Evolutionary conservation across 2,329 filamentous ascomycete genomes (phyloP).

Genomic region (Hymenotorrendiella dingleyae): DNA sequence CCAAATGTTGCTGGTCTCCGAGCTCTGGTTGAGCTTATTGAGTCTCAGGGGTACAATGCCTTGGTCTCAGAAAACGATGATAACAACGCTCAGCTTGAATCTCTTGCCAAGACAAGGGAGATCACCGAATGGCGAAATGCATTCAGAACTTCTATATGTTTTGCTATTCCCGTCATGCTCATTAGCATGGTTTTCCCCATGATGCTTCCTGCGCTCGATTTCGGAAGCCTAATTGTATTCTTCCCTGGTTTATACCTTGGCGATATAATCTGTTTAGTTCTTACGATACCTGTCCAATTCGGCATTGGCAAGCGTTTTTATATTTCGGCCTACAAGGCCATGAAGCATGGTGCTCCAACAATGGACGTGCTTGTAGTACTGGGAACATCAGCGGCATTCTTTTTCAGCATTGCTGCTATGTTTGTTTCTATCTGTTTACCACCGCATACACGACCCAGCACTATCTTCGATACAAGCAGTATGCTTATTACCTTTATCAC

Average conservation of each 20-base stretch:
- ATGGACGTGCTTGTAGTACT: constrained; percentile 97
- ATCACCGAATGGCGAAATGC: constrained; percentile 87
- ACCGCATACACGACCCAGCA: constrained; percentile 75
- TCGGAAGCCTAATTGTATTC: constrained; percentile 61
- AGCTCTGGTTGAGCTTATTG: constrained; percentile 73
- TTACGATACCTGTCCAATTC: constrained; percentile 94
- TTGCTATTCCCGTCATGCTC: constrained; percentile 85
- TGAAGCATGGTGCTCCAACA: constrained; percentile 85
- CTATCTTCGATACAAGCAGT: constrained; percentile 94
- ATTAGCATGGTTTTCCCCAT: constrained; percentile 94
- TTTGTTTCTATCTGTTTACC: constrained; percentile 67
- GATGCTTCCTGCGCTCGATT: constrained; percentile 69
- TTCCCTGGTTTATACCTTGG: constrained; percentile 77
- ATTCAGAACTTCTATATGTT: constrained; percentile 70
- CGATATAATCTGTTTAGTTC: constrained; percentile 73
- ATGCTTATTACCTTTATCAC: constrained; percentile 98
- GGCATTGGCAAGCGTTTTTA: constrained; percentile 95
- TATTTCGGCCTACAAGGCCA: constrained; percentile 82
- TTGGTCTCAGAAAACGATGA: constrained; percentile 87
- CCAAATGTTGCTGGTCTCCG: constrained; percentile 71
- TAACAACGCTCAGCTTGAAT: constrained; percentile 94
- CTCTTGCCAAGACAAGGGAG: constrained; percentile 90
- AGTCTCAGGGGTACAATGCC: constrained; percentile 80
- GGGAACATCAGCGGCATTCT: constrained; percentile 91
- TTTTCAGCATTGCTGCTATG: constrained; percentile 90